phyloP scores from a whole-genome alignment of 495 filamentous ascomycete species.

The Oidiodendron maius region DNA sequence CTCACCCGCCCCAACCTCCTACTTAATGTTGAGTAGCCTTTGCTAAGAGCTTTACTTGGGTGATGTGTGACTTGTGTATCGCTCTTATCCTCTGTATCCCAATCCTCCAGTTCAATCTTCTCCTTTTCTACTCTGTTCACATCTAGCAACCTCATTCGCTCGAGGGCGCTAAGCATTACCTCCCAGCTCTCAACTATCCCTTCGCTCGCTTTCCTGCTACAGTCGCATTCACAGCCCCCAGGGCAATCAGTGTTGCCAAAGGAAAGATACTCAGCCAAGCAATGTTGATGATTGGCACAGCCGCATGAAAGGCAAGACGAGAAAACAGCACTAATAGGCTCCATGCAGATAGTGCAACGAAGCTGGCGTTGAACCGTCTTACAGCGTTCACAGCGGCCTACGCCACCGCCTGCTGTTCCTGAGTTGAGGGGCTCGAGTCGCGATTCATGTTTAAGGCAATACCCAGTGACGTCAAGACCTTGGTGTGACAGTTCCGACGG shows the following conservation, averaged over 20 bases:
- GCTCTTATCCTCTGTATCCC: constrained; percentile 15
- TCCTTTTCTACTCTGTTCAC: not conserved
- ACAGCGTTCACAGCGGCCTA: constrained; percentile 48
- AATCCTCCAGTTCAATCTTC: constrained; percentile 7
- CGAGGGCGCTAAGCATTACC: constrained; percentile 23
- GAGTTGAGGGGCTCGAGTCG: constrained; percentile 41
- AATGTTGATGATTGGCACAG: constrained; percentile 51
- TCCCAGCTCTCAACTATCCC: constrained; percentile 26
- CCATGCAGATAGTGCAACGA: constrained; percentile 52
- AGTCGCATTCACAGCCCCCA: constrained; percentile 36
- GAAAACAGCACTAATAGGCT: constrained; percentile 50
- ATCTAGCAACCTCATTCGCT: constrained; percentile 17
- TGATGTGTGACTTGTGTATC: constrained; percentile 12
- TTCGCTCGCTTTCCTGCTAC: constrained; percentile 18
- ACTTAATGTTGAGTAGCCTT: constrained; percentile 15
- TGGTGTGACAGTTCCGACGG: constrained; percentile 29
- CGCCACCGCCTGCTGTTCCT: constrained; percentile 34
- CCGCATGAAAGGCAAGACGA: constrained; percentile 54
- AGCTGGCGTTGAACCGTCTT: constrained; percentile 47
- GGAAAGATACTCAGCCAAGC: constrained; percentile 46
- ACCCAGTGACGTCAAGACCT: constrained; percentile 53
- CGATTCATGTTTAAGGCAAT: constrained; percentile 51
- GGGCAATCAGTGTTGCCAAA: constrained; percentile 37
- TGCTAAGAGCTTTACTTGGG: constrained; percentile 10
- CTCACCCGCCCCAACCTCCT: constrained; percentile 20